Conservation (phyloP, 2,329 filamentous ascomycete genomes). For the Xylaria sp. region DNA sequence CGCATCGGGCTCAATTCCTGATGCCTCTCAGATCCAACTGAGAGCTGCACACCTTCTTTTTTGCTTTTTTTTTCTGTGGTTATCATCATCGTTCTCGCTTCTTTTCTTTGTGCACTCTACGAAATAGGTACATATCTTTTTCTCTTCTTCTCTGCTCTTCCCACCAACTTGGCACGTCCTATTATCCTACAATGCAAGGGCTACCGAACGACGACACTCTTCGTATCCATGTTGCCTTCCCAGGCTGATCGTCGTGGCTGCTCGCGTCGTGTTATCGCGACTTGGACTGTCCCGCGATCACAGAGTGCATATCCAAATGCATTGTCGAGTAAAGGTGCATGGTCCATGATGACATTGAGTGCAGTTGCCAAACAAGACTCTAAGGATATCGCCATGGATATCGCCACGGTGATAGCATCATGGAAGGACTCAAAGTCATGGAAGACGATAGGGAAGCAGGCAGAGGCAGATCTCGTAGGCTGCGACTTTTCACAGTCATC, state of each 20-base stretch:
- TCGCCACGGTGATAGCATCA: background rate
- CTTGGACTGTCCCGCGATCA: background rate
- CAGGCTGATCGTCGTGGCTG: background rate
- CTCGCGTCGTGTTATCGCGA: background rate
- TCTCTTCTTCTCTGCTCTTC: background rate
- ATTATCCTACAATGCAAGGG: too few species aligned
- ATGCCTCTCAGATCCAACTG: slow-evolving; percentile 9
- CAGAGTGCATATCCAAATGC: background rate
- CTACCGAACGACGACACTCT: background rate
- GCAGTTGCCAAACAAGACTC: background rate
- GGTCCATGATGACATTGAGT: background rate
- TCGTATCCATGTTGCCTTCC: background rate
- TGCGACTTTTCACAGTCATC: background rate
- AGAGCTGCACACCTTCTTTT: slow-evolving; percentile 10
- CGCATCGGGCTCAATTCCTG: slow-evolving; percentile 21
- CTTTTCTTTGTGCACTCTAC: too few species aligned
- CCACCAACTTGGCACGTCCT: too few species aligned
- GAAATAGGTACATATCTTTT: too few species aligned
- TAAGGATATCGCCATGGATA: background rate
- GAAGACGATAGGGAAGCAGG: background rate
- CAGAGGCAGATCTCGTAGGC: background rate
- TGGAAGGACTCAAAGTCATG: background rate
- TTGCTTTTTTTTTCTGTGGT: background rate
- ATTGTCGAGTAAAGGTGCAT: background rate
- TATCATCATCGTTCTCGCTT: background rate